Conservation (phyloP, 2,329 filamentous ascomycete species). For the Aspergillus amoenus region DNA sequence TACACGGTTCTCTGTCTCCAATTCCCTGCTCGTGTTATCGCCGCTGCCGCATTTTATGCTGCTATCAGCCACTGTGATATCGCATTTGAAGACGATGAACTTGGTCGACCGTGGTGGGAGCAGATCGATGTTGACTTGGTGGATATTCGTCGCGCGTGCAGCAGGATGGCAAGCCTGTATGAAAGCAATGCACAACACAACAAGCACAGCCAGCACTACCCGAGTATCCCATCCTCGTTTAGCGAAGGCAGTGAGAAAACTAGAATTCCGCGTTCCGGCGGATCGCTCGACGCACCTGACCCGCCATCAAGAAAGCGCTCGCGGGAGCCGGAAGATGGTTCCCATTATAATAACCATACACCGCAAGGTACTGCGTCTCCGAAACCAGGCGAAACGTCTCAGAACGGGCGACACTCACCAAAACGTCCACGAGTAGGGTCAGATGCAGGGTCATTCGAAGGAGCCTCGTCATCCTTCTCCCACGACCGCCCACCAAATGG, state of each 20-base stretch:
- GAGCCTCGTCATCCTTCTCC: conserved; percentile 9
- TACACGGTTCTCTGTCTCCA: conserved; percentile 82
- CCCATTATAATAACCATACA: conserved; percentile 7
- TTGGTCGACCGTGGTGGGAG: conserved; percentile 85
- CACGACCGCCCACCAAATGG: conserved; percentile 20
- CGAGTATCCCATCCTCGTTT: conserved; percentile 32
- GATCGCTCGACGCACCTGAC: conserved; percentile 21
- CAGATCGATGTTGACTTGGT: conserved; percentile 68
- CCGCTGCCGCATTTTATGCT: conserved; percentile 83
- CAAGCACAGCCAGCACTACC: conserved; percentile 45
- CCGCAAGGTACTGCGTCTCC: conserved; percentile 12
- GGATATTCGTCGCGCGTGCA: conserved; percentile 71
- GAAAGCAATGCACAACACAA: conserved; percentile 46
- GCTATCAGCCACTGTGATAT: conserved; percentile 73
- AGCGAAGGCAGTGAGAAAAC: conserved; percentile 40
- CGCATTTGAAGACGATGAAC: conserved; percentile 70
- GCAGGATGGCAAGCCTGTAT: conserved; percentile 65
- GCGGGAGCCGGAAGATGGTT: conserved; percentile 33
- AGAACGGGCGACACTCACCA: conserved; percentile 34
- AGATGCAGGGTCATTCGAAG: conserved; percentile 17
- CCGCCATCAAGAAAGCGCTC: conserved; percentile 40
- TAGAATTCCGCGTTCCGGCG: conserved; percentile 32
- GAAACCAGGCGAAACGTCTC: conserved; percentile 9
- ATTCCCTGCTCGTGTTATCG: conserved; percentile 75
- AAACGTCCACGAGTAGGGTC: conserved; percentile 38